These are phyloP conservation scores for Taiwanofungus camphoratus DNA, from an alignment of 1,284 basidiomycete genomes.

Conservation along the genomic window DNA sequence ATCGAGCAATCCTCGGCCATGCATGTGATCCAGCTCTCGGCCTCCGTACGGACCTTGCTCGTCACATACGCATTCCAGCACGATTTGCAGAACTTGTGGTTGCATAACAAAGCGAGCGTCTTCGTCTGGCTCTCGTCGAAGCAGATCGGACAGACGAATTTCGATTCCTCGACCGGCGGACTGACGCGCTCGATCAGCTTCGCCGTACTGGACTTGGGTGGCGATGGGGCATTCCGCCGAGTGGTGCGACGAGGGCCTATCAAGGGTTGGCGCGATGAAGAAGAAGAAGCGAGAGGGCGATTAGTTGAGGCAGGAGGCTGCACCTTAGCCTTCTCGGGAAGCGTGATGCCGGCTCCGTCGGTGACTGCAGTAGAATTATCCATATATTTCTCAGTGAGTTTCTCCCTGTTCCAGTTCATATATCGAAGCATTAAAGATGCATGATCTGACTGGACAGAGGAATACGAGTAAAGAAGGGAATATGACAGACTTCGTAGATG, in stretches of 20 bases:
- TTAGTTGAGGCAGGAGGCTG: slow-evolving; percentile 10
- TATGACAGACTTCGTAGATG: background rate
- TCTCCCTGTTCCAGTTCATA: slow-evolving; percentile 94
- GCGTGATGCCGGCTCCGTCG: slow-evolving; percentile 60
- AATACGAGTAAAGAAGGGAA: slow-evolving; percentile 1
- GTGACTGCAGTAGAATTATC: slow-evolving; percentile 74
- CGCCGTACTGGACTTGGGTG: slow-evolving; percentile 28
- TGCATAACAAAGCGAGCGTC: slow-evolving; percentile 67
- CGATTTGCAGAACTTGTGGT: slow-evolving; percentile 76
- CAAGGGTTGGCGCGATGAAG: slow-evolving; percentile 16
- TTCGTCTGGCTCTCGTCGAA: slow-evolving; percentile 72
- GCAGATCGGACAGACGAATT: slow-evolving; percentile 86
- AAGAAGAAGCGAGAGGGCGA: slow-evolving; percentile 14
- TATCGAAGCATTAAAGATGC: slow-evolving; percentile 82
- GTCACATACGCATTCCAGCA: slow-evolving; percentile 87
- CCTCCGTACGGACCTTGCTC: slow-evolving; percentile 88
- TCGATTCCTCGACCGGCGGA: slow-evolving; percentile 25
- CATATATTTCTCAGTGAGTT: slow-evolving; percentile 94
- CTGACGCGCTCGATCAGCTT: slow-evolving; percentile 23
- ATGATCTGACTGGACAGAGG: slow-evolving; percentile 29
- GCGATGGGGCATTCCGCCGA: slow-evolving; percentile 36
- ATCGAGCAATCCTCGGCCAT: slow-evolving; percentile 89
- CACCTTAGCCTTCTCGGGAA: slow-evolving; percentile 26
- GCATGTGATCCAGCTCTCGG: slow-evolving; percentile 85
- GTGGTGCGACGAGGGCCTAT: slow-evolving; percentile 32